Evolutionary conservation across 2,329 filamentous ascomycete genomes (phyloP).

Genomic region (Penicillium sclerotigenum): DNA sequence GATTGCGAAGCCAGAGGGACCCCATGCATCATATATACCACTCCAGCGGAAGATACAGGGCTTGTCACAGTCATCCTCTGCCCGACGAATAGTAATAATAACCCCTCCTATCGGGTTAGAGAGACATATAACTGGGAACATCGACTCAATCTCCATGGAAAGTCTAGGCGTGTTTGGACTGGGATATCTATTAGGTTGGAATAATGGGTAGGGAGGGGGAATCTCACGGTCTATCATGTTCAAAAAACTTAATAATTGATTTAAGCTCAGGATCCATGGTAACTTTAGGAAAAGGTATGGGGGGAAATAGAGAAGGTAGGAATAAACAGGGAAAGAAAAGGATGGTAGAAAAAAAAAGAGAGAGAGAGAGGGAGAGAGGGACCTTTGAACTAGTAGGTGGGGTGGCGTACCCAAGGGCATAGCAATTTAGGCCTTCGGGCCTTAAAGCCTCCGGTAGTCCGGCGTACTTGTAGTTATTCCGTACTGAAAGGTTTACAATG

Average conservation of each 20-base stretch:
- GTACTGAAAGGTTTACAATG: too few relatives aligned
- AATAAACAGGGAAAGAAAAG: not conserved
- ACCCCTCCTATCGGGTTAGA: not conserved
- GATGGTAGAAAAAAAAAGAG: not conserved
- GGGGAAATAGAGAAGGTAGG: too few relatives aligned
- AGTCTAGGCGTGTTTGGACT: constrained; percentile 5
- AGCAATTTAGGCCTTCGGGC: too few relatives aligned
- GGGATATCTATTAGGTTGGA: not conserved
- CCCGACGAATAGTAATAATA: constrained; percentile 1
- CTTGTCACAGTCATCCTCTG: constrained; percentile 2
- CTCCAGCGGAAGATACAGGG: constrained; percentile 5
- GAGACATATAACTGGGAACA: not conserved
- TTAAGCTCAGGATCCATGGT: constrained; percentile 1
- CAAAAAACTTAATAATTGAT: not conserved
- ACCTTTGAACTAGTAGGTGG: too few relatives aligned
- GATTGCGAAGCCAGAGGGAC: constrained; percentile 6
- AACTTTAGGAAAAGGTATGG: not conserved
- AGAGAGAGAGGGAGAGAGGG: too few relatives aligned
- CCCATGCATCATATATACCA: not conserved
- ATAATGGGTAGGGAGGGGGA: not conserved
- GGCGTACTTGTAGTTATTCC: too few relatives aligned
- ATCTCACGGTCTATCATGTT: constrained; percentile 4
- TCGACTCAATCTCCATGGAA: constrained; percentile 1
- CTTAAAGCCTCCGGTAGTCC: too few relatives aligned
- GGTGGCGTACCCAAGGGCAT: too few relatives aligned